Evolutionary conservation across 257 asterid species (phyloP), one percentile per base, ranked within the genome.

Genomic region (Cynanchum wilfordii): DNA sequence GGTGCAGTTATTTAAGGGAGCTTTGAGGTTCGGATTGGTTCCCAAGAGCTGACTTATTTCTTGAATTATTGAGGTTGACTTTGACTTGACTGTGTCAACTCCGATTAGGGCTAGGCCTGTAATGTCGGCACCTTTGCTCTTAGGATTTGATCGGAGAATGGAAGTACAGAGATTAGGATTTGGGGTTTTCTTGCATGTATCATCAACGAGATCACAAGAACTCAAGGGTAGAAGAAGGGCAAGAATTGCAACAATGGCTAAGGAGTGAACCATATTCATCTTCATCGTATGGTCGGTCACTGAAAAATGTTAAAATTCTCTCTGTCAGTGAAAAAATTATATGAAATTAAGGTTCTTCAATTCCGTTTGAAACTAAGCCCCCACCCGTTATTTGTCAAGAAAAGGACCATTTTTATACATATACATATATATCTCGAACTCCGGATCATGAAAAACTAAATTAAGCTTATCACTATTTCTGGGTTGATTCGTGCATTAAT

Each of bases 151-250:
- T n/a, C 40, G 38, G 17, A 75, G 47, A 51, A 57, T 58, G 5
- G 60, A 49, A 7, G 10, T 59, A 24, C 79, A 75, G 13, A 75
- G 74, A n/a, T 68, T 12, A 40, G 47, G 20, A n/a, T 75, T 59
- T 58, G 65, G 79, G 51, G 79, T 75, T 42, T 42, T 3, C 19
- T 75, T 69, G 59, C 79, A 75, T 7, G 70, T 75, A n/a, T 5
- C 25, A 0, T 49, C 54, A 30, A 68, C 62, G 44, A 75, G 69
- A n/a, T 44, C 45, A 25, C 49, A 72, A 3, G 36, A 25, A 16
- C 59, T 45, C 3, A 72, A 60, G 11, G 69, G 60, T 40, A 72
- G 69, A 27, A 45, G 22, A 24, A 55, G 24, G 60, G 38, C 44
- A 60, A 60, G 10, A 58, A 58, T 1, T 25, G 38, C 19, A 25